A percentile compares a stretch with the other conserved stretches of the same genome.
These are phyloP conservation scores for Eimeria brunetti DNA, from an alignment of 169 alveolate species.

Conservation along the genomic window DNA sequence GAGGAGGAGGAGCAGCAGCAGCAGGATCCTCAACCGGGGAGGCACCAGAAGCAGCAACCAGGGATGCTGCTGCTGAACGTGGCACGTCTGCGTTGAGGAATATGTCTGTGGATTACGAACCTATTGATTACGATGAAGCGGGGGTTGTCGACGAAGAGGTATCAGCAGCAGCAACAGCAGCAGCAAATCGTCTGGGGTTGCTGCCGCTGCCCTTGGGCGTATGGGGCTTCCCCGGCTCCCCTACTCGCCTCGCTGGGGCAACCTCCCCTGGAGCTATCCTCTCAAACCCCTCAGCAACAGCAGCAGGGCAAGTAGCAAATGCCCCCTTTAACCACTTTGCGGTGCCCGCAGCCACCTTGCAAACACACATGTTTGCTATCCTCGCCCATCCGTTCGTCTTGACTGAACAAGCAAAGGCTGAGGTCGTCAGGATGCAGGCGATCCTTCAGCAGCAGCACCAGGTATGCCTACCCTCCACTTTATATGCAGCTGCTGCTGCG, in stretches of 20 bases:
- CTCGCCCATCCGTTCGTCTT: constrained; percentile 68
- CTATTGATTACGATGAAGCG: no score
- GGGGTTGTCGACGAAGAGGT: no score
- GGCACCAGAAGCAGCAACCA: neutral
- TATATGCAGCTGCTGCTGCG: neutral
- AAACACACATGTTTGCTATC: neutral
- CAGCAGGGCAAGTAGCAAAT: neutral
- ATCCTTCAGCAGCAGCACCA: constrained; percentile 55
- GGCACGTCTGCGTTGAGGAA: no score
- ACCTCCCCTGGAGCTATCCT: neutral
- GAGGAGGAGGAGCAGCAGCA: neutral
- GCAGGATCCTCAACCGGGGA: no score
- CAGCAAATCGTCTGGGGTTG: neutral
- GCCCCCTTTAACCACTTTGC: constrained; percentile 3
- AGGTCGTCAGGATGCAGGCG: constrained; percentile 29
- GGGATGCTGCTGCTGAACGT: neutral
- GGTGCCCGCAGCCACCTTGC: neutral
- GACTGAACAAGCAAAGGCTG: constrained; percentile 62
- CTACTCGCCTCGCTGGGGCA: neutral
- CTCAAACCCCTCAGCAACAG: constrained; percentile 7
- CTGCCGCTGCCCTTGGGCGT: neutral
- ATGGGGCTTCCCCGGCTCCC: neutral
- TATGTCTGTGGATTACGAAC: no score
- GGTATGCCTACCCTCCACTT: neutral
- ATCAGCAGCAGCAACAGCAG: neutral